Percentiles rank a stretch among this genome's conserved stretches.
Conservation (phyloP, 2,329 filamentous ascomycete species). For the Botrytis deweyae region DNA sequence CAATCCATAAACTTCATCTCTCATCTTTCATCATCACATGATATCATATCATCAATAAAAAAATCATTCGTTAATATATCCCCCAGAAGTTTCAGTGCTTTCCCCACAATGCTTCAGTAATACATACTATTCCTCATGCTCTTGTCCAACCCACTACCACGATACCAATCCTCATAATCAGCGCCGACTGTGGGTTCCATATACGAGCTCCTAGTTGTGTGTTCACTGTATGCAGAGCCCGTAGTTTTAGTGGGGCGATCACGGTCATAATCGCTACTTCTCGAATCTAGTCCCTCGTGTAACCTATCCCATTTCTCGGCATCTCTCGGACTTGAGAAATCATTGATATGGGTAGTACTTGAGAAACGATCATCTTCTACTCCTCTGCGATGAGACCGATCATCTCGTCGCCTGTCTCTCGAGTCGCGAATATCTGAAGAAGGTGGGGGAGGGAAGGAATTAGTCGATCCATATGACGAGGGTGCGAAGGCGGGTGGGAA, state of each 20-base stretch:
- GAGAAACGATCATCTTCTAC: slow-evolving; percentile 31
- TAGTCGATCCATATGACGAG: slow-evolving; percentile 28
- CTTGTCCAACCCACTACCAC: slow-evolving; percentile 12
- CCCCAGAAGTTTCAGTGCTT: background rate
- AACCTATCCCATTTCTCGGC: slow-evolving; percentile 37
- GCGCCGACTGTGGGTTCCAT: slow-evolving; percentile 11
- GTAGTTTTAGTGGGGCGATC: slow-evolving; percentile 12
- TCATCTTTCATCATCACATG: background rate
- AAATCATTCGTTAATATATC: background rate
- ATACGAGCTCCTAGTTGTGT: slow-evolving; percentile 11
- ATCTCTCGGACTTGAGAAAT: slow-evolving; percentile 37
- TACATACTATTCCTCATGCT: slow-evolving; percentile 18
- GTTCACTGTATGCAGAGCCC: slow-evolving; percentile 5
- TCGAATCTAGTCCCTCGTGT: slow-evolving; percentile 23
- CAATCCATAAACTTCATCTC: slow-evolving; percentile 5
- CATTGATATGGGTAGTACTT: slow-evolving; percentile 25
- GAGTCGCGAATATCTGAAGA: slow-evolving; percentile 25
- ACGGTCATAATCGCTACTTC: slow-evolving; percentile 20
- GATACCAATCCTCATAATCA: slow-evolving; percentile 24
- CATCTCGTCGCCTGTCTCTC: slow-evolving; percentile 28
- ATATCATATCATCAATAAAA: background rate
- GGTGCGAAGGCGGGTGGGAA: slow-evolving; percentile 26
- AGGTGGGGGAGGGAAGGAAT: slow-evolving; percentile 36
- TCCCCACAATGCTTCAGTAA: background rate
- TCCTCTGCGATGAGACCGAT: slow-evolving; percentile 26